Evolutionary conservation across 1,139 yeast genomes (phyloP).

Genomic region (Pichia sp.): DNA sequence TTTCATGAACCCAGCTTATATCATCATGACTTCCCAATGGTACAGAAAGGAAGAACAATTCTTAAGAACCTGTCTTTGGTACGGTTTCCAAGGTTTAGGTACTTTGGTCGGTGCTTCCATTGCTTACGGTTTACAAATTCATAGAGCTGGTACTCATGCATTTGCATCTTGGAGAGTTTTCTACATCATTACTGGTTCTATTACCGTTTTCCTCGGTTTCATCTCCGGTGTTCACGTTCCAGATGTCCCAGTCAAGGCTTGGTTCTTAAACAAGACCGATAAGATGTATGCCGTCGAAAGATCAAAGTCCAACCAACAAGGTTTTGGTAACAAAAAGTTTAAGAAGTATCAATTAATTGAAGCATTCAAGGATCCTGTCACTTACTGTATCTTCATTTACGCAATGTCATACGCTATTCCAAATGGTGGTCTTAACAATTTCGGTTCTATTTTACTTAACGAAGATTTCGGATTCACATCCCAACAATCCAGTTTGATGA

Average conservation of each 20-base stretch:
- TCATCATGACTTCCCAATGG: conserved; percentile 56
- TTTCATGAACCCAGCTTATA: conserved; percentile 57
- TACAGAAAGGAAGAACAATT: conserved; percentile 52
- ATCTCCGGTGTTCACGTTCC: conserved; percentile 40
- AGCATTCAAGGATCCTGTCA: conserved; percentile 31
- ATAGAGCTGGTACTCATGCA: conserved; percentile 30
- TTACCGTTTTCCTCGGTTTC: conserved; percentile 43
- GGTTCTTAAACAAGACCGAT: conserved; percentile 38
- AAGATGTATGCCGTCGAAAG: conserved; percentile 36
- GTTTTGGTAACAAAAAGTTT: conserved; percentile 40
- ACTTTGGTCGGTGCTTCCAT: conserved; percentile 53
- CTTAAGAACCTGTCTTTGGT: conserved; percentile 47
- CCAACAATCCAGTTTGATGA: conserved; percentile 33
- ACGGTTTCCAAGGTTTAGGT: conserved; percentile 57
- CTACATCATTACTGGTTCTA: conserved; percentile 44
- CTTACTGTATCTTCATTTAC: conserved; percentile 33
- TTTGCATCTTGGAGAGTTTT: conserved; percentile 44
- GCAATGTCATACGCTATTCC: conserved; percentile 36
- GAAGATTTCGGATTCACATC: conserved; percentile 34
- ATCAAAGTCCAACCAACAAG: conserved; percentile 36
- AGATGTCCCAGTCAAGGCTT: conserved; percentile 46
- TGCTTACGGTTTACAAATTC: conserved; percentile 46
- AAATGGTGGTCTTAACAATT: conserved; percentile 37
- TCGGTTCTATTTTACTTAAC: conserved; percentile 40
- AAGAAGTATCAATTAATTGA: conserved; percentile 35